Conservation (phyloP, 306 rosid species). For the Vigna hirtella region DNA sequence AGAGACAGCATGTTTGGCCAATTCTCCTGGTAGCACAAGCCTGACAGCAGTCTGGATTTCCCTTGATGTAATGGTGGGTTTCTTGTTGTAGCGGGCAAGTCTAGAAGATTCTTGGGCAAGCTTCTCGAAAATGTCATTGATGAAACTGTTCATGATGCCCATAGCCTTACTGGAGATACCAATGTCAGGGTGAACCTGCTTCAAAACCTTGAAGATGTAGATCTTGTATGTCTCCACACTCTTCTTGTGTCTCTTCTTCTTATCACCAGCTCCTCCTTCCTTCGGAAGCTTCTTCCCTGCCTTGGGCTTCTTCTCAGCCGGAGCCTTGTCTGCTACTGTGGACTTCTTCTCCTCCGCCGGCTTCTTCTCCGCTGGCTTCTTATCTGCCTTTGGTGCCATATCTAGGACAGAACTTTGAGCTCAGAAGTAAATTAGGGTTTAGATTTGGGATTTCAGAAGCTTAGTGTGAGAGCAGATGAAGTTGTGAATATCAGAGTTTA, state of each 20-base stretch:
- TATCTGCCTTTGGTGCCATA: conserved; percentile 66
- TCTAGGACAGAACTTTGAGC: too few species aligned
- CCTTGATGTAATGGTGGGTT: conserved; percentile 74
- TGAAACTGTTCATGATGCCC: not conserved
- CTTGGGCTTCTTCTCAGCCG: conserved; percentile 76
- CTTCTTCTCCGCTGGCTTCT: conserved; percentile 58
- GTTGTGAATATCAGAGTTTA: not conserved
- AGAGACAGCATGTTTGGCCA: conserved; percentile 73
- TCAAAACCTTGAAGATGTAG: not conserved
- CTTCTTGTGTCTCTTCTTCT: not conserved
- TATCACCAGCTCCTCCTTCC: conserved; percentile 55
- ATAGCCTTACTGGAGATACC: not conserved
- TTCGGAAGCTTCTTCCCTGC: conserved; percentile 83
- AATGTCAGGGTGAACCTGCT: not conserved
- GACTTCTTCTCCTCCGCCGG: conserved; percentile 76
- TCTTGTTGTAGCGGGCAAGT: conserved; percentile 81
- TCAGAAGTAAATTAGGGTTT: conserved; percentile 4
- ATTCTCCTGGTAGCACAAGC: conserved; percentile 71
- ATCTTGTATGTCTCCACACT: conserved; percentile 3
- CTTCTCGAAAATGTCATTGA: not conserved
- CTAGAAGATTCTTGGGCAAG: conserved; percentile 61
- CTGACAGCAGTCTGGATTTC: conserved; percentile 86
- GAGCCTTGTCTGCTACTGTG: conserved; percentile 45
- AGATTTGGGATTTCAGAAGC: not conserved
- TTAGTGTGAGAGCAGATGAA: too few species aligned